Evolutionary conservation across 176 grass and related monocot species (phyloP).

Genomic region (Elaeis guineensis): DNA sequence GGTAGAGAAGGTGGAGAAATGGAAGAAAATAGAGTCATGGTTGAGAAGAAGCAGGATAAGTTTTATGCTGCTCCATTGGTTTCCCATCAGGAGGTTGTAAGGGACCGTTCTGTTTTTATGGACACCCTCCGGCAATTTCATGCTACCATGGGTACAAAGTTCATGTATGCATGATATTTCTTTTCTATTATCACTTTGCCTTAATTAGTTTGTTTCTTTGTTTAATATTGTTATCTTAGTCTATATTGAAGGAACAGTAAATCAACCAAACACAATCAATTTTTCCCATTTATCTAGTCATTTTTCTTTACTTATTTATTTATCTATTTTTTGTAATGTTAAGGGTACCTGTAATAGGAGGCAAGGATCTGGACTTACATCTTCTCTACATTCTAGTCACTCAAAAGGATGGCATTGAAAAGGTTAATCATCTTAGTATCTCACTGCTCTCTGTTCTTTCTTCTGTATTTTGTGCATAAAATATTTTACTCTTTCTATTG

Average conservation of each 20-base stretch:
- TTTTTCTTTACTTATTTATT: too few relatives aligned
- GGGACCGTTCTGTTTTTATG: conserved; percentile 33
- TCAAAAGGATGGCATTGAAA: conserved; percentile 36
- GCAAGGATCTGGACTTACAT: conserved; percentile 51
- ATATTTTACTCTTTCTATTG: too few relatives aligned
- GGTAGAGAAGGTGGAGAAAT: too few relatives aligned
- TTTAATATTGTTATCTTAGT: too few relatives aligned
- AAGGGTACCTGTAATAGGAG: conserved; percentile 54
- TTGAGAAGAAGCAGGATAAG: conserved; percentile 11
- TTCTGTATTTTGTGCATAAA: too few relatives aligned
- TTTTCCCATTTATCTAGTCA: too few relatives aligned
- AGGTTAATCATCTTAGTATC: conserved; percentile 25
- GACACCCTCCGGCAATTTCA: conserved; percentile 38
- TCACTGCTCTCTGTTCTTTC: too few relatives aligned
- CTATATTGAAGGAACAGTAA: too few relatives aligned
- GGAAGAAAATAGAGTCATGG: too few relatives aligned
- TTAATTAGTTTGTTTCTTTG: neutral
- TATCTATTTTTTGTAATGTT: neutral
- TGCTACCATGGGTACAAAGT: conserved; percentile 39
- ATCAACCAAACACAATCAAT: too few relatives aligned
- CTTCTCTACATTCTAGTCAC: conserved; percentile 48
- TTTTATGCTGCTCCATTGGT: conserved; percentile 28
- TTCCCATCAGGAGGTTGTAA: conserved; percentile 23
- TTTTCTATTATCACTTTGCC: neutral
- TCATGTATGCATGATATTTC: conserved; percentile 22